phyloP scores from a whole-genome alignment of 371 early-diverging fungal species.

The Rozella allomycis region DNA sequence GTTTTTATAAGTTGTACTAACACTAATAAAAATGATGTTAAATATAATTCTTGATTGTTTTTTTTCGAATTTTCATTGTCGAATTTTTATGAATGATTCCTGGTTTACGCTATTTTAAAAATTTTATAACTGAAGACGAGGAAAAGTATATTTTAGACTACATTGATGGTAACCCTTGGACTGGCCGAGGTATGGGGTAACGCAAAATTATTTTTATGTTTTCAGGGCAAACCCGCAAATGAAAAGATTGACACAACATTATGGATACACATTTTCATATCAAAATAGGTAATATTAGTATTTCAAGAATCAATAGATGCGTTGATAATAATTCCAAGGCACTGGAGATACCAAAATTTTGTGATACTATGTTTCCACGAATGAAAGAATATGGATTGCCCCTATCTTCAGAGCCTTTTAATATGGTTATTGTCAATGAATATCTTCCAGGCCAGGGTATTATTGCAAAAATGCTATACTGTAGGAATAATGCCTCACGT shows the following conservation, averaged over 20 bases:
- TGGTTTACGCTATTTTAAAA: no score
- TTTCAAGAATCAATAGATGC: no score
- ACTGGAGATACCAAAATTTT: constrained; percentile 13
- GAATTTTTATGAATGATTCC: no score
- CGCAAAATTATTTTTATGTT: no score
- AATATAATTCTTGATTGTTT: no score
- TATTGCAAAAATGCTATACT: constrained; percentile 1
- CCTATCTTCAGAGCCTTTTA: constrained; percentile 20
- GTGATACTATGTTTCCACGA: constrained; percentile 14
- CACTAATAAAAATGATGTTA: no score
- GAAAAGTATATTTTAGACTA: no score
- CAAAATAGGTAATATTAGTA: constrained; percentile 30
- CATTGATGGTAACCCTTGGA: no score
- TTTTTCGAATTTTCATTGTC: no score
- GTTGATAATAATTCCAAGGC: constrained; percentile 29
- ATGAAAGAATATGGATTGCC: constrained; percentile 10
- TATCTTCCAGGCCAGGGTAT: constrained; percentile 46
- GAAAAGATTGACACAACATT: constrained; percentile 46
- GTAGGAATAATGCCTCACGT: constrained; percentile 8
- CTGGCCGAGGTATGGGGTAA: no score
- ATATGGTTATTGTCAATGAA: constrained; percentile 43
- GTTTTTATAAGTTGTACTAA: no score
- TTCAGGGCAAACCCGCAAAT: constrained; percentile 58
- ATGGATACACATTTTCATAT: constrained; percentile 45
- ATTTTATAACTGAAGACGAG: no score